Evolutionary conservation across 2,329 filamentous ascomycete genomes (phyloP).

Genomic region (Diaporthe citri): DNA sequence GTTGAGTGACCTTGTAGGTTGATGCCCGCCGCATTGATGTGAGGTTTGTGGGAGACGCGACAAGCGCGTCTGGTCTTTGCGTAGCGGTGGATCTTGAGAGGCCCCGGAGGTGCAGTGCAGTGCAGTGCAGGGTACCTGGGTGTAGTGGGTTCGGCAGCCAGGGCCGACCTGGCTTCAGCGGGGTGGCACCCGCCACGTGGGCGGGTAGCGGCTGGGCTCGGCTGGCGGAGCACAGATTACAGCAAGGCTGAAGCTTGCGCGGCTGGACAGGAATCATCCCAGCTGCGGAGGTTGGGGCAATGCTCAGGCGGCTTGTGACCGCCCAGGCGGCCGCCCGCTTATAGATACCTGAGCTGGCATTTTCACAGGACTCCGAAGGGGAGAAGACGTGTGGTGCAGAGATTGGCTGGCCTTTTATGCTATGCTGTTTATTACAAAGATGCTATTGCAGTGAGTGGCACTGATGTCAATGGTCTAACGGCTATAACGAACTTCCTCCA

Average conservation of each 20-base stretch:
- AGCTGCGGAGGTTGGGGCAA: background rate
- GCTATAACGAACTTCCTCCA: background rate
- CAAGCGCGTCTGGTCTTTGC: background rate
- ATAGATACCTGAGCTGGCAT: background rate
- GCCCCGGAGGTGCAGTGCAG: background rate
- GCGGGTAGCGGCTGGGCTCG: background rate
- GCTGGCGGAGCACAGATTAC: slow-evolving; percentile 6
- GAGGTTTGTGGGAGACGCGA: slow-evolving; percentile 5
- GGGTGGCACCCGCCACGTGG: slow-evolving; percentile 8
- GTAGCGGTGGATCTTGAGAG: background rate
- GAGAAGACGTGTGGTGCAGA: slow-evolving; percentile 10
- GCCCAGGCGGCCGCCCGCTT: slow-evolving; percentile 10
- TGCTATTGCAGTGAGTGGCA: slow-evolving; percentile 4
- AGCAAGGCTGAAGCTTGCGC: background rate
- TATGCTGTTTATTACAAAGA: slow-evolving; percentile 11
- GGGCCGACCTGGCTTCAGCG: background rate
- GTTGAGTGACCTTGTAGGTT: background rate
- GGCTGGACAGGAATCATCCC: slow-evolving; percentile 11
- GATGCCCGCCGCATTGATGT: background rate
- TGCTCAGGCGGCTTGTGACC: slow-evolving; percentile 25
- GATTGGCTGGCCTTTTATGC: background rate
- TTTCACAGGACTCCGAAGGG: background rate
- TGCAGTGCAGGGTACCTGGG: background rate
- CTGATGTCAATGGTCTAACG: background rate
- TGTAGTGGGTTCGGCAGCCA: background rate